A percentile compares a stretch with the other conserved stretches of the same genome.
Conservation (phyloP, 495 filamentous ascomycete genomes). For the Extremus antarcticus region DNA sequence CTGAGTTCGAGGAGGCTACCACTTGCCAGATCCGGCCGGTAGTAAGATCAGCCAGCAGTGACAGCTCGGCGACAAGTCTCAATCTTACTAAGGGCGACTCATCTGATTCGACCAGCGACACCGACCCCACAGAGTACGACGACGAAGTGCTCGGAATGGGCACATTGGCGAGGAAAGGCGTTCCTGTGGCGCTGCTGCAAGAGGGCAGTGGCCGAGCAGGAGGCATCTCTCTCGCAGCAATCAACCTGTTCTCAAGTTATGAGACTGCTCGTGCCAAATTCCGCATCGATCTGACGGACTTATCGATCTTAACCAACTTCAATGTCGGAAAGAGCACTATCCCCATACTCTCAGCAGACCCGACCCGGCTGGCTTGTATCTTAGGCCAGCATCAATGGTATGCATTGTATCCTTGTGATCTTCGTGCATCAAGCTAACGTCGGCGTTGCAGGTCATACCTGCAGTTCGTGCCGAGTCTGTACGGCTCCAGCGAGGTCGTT, state of each 20-base stretch:
- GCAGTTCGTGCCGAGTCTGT: slow-evolving; percentile 8
- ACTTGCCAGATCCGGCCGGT: slow-evolving; percentile 4
- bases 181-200: neutral
- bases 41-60: neutral
- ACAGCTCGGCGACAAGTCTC: neutral
- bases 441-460: slow-evolving; percentile 6
- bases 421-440: neutral
- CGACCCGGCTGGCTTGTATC: slow-evolving; percentile 6
- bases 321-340: slow-evolving; percentile 17
- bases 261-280: slow-evolving; percentile 10
- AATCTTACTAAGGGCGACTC: neutral
- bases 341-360: slow-evolving; percentile 7
- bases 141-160: neutral
- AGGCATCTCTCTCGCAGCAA: neutral
- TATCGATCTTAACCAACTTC: slow-evolving; percentile 15
- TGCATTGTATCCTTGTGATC: neutral
- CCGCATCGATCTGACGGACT: slow-evolving; percentile 9
- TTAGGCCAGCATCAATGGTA: slow-evolving; percentile 6
- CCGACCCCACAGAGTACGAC: neutral
- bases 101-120: neutral
- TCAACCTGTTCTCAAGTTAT: slow-evolving; percentile 6
- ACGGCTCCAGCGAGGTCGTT: slow-evolving; percentile 10
- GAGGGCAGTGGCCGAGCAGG: neutral
- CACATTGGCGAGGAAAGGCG: neutral
- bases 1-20: slow-evolving; percentile 3